Evolutionary conservation across 2,329 filamentous ascomycete genomes (phyloP).

Genomic region (Diplodia corticola): DNA sequence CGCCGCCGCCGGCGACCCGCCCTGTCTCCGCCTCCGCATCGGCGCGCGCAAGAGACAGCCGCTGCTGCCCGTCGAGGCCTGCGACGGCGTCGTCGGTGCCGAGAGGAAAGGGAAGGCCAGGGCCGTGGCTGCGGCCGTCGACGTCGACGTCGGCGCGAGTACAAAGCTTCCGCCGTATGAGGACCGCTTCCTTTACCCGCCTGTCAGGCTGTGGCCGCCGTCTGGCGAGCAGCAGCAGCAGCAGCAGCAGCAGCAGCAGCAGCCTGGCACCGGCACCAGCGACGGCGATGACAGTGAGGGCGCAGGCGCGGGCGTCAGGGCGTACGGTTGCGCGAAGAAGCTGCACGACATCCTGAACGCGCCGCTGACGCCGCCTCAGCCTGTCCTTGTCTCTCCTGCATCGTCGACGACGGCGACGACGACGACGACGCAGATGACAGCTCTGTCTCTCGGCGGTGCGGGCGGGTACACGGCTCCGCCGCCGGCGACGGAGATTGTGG

Average conservation of each 20-base stretch:
- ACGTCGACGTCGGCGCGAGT: no score
- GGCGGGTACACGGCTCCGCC: background rate
- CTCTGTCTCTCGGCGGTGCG: background rate
- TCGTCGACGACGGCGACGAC: background rate
- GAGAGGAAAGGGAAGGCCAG: background rate
- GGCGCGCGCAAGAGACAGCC: conserved; percentile 43
- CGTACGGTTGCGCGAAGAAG: conserved; percentile 29
- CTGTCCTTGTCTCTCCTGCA: background rate
- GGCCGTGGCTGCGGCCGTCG: background rate
- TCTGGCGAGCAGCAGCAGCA: conserved; percentile 27
- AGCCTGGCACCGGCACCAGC: background rate
- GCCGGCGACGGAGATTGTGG: conserved; percentile 30
- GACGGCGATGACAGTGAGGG: no score
- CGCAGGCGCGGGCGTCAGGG: background rate
- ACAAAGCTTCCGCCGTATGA: conserved; percentile 1
- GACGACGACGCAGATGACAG: no score
- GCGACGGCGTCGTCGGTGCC: background rate
- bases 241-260: no score
- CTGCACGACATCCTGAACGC: conserved; percentile 39
- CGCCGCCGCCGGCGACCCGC: conserved; percentile 31
- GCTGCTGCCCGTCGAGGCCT: background rate
- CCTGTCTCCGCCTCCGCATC: conserved; percentile 53
- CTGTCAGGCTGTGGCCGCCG: conserved; percentile 39
- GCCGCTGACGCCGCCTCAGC: conserved; percentile 21
- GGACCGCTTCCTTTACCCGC: conserved; percentile 32